Conservation (phyloP, 306 rosid species). For the Acacia crassicarpa region DNA sequence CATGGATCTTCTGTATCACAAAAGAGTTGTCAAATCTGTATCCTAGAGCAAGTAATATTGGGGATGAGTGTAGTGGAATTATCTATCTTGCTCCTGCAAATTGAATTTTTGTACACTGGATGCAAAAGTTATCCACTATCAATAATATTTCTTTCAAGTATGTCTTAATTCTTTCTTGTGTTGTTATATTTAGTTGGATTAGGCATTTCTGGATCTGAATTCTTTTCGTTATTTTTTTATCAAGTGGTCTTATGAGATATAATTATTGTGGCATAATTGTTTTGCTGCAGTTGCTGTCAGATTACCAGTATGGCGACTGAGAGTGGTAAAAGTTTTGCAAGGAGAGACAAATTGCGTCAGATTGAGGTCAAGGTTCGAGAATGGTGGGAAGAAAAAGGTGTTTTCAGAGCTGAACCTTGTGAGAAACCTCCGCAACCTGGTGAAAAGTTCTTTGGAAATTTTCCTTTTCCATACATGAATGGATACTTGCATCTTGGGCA, state of each 20-base stretch:
- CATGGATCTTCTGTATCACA: not conserved
- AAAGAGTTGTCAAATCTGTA: not conserved
- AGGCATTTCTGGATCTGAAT: slow-evolving; percentile 13
- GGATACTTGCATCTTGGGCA: slow-evolving; percentile 87
- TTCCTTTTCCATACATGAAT: slow-evolving; percentile 94
- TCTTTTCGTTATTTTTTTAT: not conserved
- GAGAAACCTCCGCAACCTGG: slow-evolving; percentile 59
- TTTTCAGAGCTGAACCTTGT: slow-evolving; percentile 75
- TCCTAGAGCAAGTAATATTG: not conserved
- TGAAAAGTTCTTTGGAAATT: slow-evolving; percentile 87
- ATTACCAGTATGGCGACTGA: slow-evolving; percentile 65
- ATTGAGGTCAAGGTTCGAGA: slow-evolving; percentile 63
- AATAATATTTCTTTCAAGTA: not conserved
- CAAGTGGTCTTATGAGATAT: not conserved
- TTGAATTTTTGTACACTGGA: not conserved
- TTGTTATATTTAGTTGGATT: not conserved
- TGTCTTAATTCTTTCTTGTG: not conserved
- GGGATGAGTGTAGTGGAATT: not conserved
- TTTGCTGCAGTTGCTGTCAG: slow-evolving; percentile 47
- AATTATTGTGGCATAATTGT: not conserved
- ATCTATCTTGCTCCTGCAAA: not conserved
- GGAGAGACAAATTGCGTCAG: slow-evolving; percentile 75
- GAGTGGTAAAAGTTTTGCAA: slow-evolving; percentile 68
- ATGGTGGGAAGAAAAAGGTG: slow-evolving; percentile 83
- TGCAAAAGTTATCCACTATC: not conserved